Base-by-base conservation (phyloP, 2,329 filamentous ascomycete species). In the Verticillium tricorpus region DNA sequence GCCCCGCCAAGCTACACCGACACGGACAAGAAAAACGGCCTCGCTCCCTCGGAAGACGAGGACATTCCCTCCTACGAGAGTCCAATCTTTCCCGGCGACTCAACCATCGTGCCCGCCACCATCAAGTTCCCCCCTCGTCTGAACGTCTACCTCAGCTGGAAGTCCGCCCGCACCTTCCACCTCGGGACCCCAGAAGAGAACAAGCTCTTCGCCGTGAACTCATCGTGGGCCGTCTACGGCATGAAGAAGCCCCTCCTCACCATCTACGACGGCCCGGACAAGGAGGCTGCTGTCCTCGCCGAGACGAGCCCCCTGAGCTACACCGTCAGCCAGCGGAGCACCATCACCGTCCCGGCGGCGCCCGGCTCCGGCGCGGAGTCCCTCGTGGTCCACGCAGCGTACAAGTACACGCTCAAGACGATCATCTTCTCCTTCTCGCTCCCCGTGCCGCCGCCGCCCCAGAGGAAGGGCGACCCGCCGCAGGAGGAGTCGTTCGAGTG, bases 401-500 rank as follows among this genome's bases (percentile, higher is more conserved):
- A 19, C 28, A 4, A 58, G 40, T 17, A 61, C 55, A 39, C 40
- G n/a, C 31, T 56, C 31, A 61, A 50, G 45, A 57, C 39, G 15
- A 60, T 62, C 12, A 28, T 54, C 12, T 61, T 63, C 22, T 45
- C 39, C 52, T 32, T 61, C 40, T 22, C 34, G 25, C 55, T 5
- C 34, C 35, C 5, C 19, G 50, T 19, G 59, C 60, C 34, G 32
- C 40, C 1, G 39, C n/a, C 1, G 40, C 55, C 6, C 58, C 65
- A n/a, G 2, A 57, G 60, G 6, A 58, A 58, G 37, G 37, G 19
- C 15, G 22, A 45, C 15, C 22, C 57, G 8, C 37, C 57, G 25
- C 57, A 58, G 39, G 57, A 58, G 34, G 57, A 58, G 57, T 28
- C 57, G 3, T 66, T 66, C 19, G 62, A 65, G 40, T 66, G 65